Base-by-base conservation (phyloP, 1,139 yeast genomes). In the Suhomyces terraborum region DNA sequence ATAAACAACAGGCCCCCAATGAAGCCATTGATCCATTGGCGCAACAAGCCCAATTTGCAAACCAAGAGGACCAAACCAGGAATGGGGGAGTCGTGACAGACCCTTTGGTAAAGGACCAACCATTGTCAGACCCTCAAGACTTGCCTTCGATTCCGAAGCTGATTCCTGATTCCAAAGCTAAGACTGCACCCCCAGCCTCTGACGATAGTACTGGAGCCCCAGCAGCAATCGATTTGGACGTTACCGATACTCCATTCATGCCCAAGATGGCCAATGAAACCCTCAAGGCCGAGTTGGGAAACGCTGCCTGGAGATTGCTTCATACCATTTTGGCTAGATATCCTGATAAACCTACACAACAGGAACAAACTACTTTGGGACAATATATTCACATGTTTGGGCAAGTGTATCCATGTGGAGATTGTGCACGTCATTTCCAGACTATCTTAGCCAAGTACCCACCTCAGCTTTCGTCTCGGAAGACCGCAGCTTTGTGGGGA, bases 401-500 rank as follows among this genome's bases (percentile, higher is more conserved):
- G 3, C 88, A 86, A 54, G 88, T 87, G 12, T 88, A 88, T 51
- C 96, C 96, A 0, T 88, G 95, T 64, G 95, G 96, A 6, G 96
- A 91, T 59, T 91, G 98, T 67, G 97, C 98, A 0, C 74, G 88
- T 51, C 98, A 93, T 62, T 93, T 93, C 62, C 85, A 79, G 49
- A 64, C 75, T 52, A 68, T 91, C 51, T 66, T 93, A 45, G 58
- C 68, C 40, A 73, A 84, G 53, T 80, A 72, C 55, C 98, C 98
- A 1, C 97, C 96, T 3, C 98, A 94, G 57, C 76, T 86, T 3
- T 73, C 80, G 7, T 76, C 84, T 16, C 75, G 96, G 43, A 82
- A 83, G 49, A 78, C 81, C 2, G 98, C 98, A 0, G 89, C 96
- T 0, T 68, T 87, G 49, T 93, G 98, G 98, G 98, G 98, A 1